Evolutionary conservation across 2,329 filamentous ascomycete species (phyloP), one percentile per base, ranked within the genome.

Genomic region (Neonectria ditissima): DNA sequence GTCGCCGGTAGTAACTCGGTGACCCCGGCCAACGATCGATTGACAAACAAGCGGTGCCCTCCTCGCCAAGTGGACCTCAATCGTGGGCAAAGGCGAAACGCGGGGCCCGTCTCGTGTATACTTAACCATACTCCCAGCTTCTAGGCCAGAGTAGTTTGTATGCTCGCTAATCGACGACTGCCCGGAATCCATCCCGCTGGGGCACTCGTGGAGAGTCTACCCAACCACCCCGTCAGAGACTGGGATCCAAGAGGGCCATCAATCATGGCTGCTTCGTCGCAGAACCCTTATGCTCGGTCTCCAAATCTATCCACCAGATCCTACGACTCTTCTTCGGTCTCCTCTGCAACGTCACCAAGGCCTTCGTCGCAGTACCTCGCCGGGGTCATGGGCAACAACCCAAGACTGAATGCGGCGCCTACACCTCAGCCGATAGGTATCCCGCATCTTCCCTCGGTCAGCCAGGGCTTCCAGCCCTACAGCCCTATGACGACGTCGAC

Each of bases 311-410:
- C 87, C 68, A 85, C 83, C 67, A 83, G 84, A 76, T 89, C 87
- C 69, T 89, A 88, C 83, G 86, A 88, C 78, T 89, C 87, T 63
- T 89, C 87, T 11, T 88, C 87, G 51, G 86, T 88, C 71, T 88
- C 87, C 26, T 89, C 87, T 62, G 84, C 86, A 60, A 85, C 87
- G 28, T 90, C 88, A 20, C 87, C 87, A 53, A 84, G 83, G 69
- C 82, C 83, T 59, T 80, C 84, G 60, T 78, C 82, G 65, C 83
- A 84, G 71, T 87, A 87, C 74, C 76, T 86, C 4, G 70, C 83
- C 69, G 83, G 82, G 58, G 76, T 86, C 66, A 84, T 88, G 81
- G 82, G 81, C 74, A 78, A 82, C 66, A 84, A 81, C 69, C 79
- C 82, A 61, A 83, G 86, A 71, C 77, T 83, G 56, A 82, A 83